Base-by-base conservation (phyloP, 192 early-diverging fungal species). In the Linnemannia exigua region DNA sequence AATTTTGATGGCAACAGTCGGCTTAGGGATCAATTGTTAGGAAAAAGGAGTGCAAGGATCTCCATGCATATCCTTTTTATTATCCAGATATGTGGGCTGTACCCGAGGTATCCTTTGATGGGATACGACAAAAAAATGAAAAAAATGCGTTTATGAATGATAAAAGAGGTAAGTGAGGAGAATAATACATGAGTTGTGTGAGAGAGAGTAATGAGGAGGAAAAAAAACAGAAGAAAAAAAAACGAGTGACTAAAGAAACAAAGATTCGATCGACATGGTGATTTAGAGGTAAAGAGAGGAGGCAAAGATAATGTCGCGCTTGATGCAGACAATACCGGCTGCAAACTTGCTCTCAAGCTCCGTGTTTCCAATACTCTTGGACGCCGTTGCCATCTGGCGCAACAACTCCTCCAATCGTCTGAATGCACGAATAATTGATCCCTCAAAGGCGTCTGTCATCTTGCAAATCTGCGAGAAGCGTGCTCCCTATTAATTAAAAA, bases 281-380 rank as follows among this genome's bases (percentile, higher is more conserved):
- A 6, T 58, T 92, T 94, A 98, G 41, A 97, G 88, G 75, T 98
- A 99, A 79, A 99, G 92, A 61, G 96, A 97, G 22, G 94, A 94
- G 22, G 98, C 97, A 91, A 99, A 99, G 41, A 99, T 95, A 90
- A 99, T 99, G 77, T 99, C 98, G 79, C 98, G 92, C 89, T 97
- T 97, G 88, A 99, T 96, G 89, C 95, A 95, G 77, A 91, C 92
- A 79, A 97, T 97, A 74, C 95, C 97, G 67, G 96, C 95, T 22
- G 95, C 93, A 91, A 99, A 98, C 90, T 99, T 99, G 87, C 91
- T 95, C 80, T 98, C 98, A 70, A 99, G 87, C 79, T 97, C 97
- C 7, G 91, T 93, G 80, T 99, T 98, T 66, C 98, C 98, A 70
- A 99, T 98, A 58, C 93, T 95, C 87, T 97, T 98, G 33, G 98